Evolutionary conservation across 371 early-diverging fungal genomes (phyloP).

Genomic region (Mortierella sp.): DNA sequence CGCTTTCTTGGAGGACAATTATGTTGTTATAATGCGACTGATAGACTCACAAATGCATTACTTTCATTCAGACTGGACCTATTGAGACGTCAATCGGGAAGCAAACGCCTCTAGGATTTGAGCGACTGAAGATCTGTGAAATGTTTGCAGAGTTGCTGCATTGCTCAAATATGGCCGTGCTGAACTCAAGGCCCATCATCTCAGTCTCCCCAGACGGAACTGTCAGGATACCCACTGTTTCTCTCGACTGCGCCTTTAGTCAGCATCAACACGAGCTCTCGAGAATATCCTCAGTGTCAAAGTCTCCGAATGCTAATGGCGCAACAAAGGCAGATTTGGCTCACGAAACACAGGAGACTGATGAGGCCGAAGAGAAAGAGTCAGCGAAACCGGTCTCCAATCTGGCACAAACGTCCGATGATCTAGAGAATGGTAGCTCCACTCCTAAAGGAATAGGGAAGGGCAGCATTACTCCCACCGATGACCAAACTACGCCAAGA

Average conservation of each 20-base stretch:
- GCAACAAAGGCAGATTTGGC: neutral
- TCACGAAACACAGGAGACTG: neutral
- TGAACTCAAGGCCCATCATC: slow-evolving; percentile 61
- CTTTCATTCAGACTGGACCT: slow-evolving; percentile 53
- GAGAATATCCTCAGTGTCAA: neutral
- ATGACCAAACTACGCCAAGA: slow-evolving; percentile 15
- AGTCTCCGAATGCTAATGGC: neutral
- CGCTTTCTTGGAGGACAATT: no score
- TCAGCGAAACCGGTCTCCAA: neutral
- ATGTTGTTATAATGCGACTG: no score
- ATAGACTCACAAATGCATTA: no score
- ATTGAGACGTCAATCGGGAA: slow-evolving; percentile 75
- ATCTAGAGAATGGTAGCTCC: neutral
- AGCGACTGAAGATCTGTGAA: slow-evolving; percentile 93
- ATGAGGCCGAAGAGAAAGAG: neutral
- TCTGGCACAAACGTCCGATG: neutral
- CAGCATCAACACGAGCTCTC: neutral
- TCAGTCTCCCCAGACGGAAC: slow-evolving; percentile 51
- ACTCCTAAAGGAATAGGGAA: slow-evolving; percentile 1
- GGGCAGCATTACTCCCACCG: neutral
- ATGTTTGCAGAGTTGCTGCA: slow-evolving; percentile 95
- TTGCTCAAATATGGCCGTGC: slow-evolving; percentile 83
- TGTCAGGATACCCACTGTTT: slow-evolving; percentile 32
- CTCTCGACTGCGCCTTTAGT: neutral
- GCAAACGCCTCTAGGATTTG: slow-evolving; percentile 88